These are phyloP conservation scores for Tetrapyrgos nigripes DNA, from an alignment of 1,284 basidiomycete genomes.

Conservation along the genomic window DNA sequence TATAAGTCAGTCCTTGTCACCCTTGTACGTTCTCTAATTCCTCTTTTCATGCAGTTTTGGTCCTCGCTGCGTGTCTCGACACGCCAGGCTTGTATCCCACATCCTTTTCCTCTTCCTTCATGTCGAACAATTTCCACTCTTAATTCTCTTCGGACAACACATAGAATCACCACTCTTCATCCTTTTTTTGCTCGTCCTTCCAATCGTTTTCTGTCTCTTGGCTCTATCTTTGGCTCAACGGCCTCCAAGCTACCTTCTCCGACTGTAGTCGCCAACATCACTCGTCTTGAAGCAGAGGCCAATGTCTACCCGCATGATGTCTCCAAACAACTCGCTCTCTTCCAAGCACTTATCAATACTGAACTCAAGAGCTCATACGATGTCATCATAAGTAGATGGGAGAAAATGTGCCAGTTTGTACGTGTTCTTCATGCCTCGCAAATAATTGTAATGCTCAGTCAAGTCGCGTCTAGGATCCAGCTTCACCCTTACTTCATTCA, in stretches of 20 bases:
- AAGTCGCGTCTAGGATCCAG: constrained; percentile 1
- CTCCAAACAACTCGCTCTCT: constrained; percentile 71
- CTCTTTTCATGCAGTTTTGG: constrained; percentile 15
- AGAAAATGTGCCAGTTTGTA: constrained; percentile 81
- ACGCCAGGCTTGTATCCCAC: constrained; percentile 7
- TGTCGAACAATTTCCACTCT: constrained; percentile 14
- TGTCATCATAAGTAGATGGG: constrained; percentile 78
- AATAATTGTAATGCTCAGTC: not conserved
- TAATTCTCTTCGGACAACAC: constrained; percentile 13
- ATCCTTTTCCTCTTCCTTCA: not conserved
- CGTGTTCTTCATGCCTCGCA: constrained; percentile 36
- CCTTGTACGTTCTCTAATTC: not conserved
- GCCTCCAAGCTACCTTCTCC: constrained; percentile 64
- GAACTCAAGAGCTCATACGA: constrained; percentile 72
- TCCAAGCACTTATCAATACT: constrained; percentile 67
- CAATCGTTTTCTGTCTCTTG: constrained; percentile 48
- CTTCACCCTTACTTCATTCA: constrained; percentile 15
- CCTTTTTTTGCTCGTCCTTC: constrained; percentile 22
- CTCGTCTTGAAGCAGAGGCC: constrained; percentile 75
- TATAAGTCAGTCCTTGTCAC: too few species aligned
- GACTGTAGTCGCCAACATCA: constrained; percentile 68
- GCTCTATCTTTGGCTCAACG: constrained; percentile 58
- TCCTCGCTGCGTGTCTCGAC: constrained; percentile 15
- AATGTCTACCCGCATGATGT: constrained; percentile 74
- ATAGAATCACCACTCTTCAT: constrained; percentile 16